Base-by-base conservation (phyloP, 768 basidiomycete genomes). In the Sarcomyxa edulis region DNA sequence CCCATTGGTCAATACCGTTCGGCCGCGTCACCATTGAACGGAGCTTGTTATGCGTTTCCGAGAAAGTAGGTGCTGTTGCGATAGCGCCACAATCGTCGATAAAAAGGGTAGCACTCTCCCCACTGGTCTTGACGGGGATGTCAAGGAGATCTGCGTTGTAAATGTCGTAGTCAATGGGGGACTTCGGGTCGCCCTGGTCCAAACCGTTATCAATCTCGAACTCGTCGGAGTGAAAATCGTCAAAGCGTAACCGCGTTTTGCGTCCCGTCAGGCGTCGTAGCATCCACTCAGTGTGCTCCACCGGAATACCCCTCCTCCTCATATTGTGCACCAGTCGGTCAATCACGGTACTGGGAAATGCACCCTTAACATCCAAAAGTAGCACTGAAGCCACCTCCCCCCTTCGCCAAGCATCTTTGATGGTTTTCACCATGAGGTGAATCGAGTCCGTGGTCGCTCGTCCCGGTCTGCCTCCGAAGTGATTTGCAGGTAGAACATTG, bases 351-450 rank as follows among this genome's bases (percentile, higher is more conserved):
- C 55, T 65, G 0, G 59, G 66, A 37, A 66, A 69, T 0, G 64
- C 65, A 0, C 57, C 64, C 40, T 68, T 53, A 0, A 68, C 61
- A 44, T 70, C 64, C 0, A 67, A 48, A 35, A 58, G 62, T 0
- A 68, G 45, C 0, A 48, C 46, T 1, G 56, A 50, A 0, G 47
- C 63, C 1, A 62, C 65, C 14, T 55, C 38, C 0, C 41, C 21
- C 12, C 38, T 43, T 1, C 58, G 23, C 67, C 66, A 69, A 0
- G 64, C 61, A 10, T 63, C 56, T 30, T 65, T 57, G 12, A 70
- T 48, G 6, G 47, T 56, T 0, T 56, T 42, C 7, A 58, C 52
- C 1, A 66, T 29, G 1, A 56, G 28, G 35, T 59, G 48, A 2
- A 63, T 22, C 1, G 59, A 50, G 49, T 68, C 60, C 0, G 52